These are phyloP conservation scores for Geotrichum aggregatum DNA, from an alignment of 1,139 yeast genomes.

Conservation along the genomic window DNA sequence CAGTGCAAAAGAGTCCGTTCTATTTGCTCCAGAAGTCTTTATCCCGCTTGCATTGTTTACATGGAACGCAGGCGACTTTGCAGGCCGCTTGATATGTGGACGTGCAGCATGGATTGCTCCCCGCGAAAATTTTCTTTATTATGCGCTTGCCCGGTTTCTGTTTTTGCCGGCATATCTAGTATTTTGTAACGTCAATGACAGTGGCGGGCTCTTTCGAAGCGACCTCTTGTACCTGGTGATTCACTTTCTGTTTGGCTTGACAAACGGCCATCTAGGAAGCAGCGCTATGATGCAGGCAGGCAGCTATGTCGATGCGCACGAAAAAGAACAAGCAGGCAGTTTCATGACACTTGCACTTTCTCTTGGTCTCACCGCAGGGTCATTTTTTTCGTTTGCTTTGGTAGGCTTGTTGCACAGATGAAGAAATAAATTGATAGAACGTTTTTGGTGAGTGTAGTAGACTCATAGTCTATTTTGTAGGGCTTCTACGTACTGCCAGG, in stretches of 20 bases:
- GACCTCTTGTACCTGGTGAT: constrained; percentile 64
- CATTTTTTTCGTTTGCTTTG: constrained; percentile 65
- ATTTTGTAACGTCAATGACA: constrained; percentile 57
- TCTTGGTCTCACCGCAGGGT: constrained; percentile 71
- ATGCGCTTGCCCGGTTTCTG: constrained; percentile 44
- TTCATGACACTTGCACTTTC: constrained; percentile 76
- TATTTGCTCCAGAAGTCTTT: constrained; percentile 40
- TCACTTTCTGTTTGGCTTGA: constrained; percentile 75
- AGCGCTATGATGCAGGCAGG: constrained; percentile 68
- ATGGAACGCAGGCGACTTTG: constrained; percentile 88
- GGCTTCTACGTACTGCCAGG: constrained; percentile 29
- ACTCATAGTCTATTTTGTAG: constrained; percentile 2
- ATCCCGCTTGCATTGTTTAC: constrained; percentile 73
- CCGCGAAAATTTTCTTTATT: constrained; percentile 24
- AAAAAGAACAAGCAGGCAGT: constrained; percentile 91
- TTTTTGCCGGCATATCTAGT: constrained; percentile 42
- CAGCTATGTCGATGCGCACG: constrained; percentile 52
- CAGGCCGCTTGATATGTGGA: constrained; percentile 59
- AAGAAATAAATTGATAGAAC: not conserved
- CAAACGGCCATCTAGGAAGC: constrained; percentile 83
- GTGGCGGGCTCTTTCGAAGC: constrained; percentile 45
- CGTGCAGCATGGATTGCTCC: constrained; percentile 34
- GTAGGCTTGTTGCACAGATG: constrained; percentile 37
- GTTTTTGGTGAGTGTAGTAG: not conserved
- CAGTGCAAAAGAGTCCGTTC: constrained; percentile 39